Evolutionary conservation across 352 stramenopile species (phyloP).

Genomic region (Phytophthora gonapodyides): DNA sequence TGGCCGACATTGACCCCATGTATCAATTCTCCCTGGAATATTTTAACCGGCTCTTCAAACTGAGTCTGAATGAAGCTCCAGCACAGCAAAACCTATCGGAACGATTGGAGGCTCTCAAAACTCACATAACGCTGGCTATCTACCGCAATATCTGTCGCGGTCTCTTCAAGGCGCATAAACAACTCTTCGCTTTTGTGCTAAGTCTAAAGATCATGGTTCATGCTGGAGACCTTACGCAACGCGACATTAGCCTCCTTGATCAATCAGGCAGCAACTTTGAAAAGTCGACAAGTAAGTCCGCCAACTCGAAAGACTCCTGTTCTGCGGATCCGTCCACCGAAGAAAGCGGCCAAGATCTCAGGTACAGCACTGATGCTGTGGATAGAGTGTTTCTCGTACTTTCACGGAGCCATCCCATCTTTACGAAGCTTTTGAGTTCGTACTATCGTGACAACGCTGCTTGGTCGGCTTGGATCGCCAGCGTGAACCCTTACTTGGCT

Average conservation of each 20-base stretch:
- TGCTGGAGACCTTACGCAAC: conserved; percentile 36
- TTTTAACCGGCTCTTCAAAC: conserved; percentile 67
- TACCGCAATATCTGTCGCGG: conserved; percentile 76
- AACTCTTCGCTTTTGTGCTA: conserved; percentile 70
- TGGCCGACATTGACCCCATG: conserved; percentile 68
- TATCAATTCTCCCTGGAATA: conserved; percentile 85
- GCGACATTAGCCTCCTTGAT: conserved; percentile 49
- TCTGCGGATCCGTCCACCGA: neutral
- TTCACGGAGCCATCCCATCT: conserved; percentile 22
- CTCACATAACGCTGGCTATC: conserved; percentile 55
- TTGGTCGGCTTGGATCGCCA: conserved; percentile 51
- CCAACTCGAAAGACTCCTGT: neutral
- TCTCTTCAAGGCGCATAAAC: conserved; percentile 67
- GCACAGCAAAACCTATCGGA: conserved; percentile 27
- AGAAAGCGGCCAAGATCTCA: conserved; percentile 29
- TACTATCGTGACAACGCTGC: conserved; percentile 47
- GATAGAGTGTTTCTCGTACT: conserved; percentile 40
- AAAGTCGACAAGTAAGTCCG: neutral
- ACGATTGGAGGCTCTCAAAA: conserved; percentile 49
- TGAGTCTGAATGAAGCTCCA: conserved; percentile 53
- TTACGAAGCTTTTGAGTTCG: conserved; percentile 40
- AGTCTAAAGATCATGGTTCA: conserved; percentile 60
- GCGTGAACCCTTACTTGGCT: conserved; percentile 42
- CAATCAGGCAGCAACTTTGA: conserved; percentile 10
- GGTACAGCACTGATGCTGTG: neutral